Conservation (phyloP, 2,329 filamentous ascomycete genomes). For the Penicillium vulpinum region DNA sequence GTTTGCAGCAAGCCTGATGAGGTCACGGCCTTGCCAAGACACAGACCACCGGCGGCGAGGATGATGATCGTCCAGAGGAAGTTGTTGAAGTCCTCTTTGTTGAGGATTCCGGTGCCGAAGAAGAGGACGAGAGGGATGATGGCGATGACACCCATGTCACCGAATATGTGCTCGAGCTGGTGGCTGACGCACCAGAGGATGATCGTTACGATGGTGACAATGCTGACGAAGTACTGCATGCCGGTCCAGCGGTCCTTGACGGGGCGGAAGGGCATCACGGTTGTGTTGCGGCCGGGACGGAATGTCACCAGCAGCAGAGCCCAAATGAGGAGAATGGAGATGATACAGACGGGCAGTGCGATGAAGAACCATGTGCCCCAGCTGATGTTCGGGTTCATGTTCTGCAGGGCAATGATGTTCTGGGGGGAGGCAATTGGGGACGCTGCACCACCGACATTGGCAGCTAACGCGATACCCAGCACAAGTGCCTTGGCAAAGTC, state of each 20-base stretch:
- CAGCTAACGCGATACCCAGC: slow-evolving; percentile 89
- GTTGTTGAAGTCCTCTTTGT: slow-evolving; percentile 99
- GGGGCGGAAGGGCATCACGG: slow-evolving; percentile 85
- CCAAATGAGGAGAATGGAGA: slow-evolving; percentile 89
- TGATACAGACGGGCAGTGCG: slow-evolving; percentile 84
- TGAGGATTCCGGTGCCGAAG: slow-evolving; percentile 93
- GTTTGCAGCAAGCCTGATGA: slow-evolving; percentile 90
- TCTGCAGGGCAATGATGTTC: slow-evolving; percentile 93
- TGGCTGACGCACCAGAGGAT: slow-evolving; percentile 89
- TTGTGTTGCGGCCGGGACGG: slow-evolving; percentile 78
- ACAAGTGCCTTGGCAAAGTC: slow-evolving; percentile 94
- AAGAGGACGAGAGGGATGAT: slow-evolving; percentile 95
- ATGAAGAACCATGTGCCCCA: slow-evolving; percentile 99
- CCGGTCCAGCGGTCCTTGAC: slow-evolving; percentile 86
- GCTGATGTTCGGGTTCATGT: slow-evolving; percentile 87
- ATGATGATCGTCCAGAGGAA: slow-evolving; percentile 99
- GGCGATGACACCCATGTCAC: slow-evolving; percentile 97
- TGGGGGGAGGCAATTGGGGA: slow-evolving; percentile 97
- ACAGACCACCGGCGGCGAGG: slow-evolving; percentile 87
- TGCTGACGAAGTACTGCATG: slow-evolving; percentile 87
- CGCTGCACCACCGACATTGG: slow-evolving; percentile 93
- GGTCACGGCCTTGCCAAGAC: slow-evolving; percentile 89
- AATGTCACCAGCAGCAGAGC: slow-evolving; percentile 80
- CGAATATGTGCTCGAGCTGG: slow-evolving; percentile 81
- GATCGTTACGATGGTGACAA: slow-evolving; percentile 82